phyloP scores from a whole-genome alignment of 1,284 basidiomycete genomes.

The Ganoderma boninense region DNA sequence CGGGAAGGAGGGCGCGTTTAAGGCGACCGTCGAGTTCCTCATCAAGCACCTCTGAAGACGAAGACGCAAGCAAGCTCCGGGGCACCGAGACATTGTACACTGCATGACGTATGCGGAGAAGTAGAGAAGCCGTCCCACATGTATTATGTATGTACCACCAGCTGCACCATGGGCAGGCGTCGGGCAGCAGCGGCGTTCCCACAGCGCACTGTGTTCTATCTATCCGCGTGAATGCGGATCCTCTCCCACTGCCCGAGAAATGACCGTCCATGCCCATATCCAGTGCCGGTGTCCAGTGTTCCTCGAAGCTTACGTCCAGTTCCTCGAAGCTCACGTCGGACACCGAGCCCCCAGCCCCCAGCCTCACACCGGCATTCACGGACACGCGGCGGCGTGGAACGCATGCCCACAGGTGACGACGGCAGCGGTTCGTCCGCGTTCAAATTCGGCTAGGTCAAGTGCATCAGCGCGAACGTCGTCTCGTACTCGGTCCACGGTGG shows the following conservation, averaged over 20 bases:
- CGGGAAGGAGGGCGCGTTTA: conserved; percentile 43
- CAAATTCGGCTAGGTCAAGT: neutral
- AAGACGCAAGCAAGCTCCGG: neutral
- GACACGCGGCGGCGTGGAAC: neutral
- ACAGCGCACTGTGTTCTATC: neutral
- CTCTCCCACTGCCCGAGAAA: neutral
- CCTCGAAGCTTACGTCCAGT: too few species aligned
- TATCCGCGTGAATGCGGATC: conserved; percentile 1
- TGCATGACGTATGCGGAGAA: conserved; percentile 4
- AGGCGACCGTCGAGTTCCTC: conserved; percentile 41
- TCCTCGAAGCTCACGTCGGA: too few species aligned
- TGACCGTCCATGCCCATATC: too few species aligned
- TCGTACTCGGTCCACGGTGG: conserved; percentile 5
- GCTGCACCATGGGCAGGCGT: neutral
- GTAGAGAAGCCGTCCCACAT: neutral
- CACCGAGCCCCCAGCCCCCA: neutral
- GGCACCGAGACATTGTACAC: neutral
- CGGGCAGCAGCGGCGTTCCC: neutral
- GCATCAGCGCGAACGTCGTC: conserved; percentile 3
- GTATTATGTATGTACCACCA: neutral
- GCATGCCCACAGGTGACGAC: neutral
- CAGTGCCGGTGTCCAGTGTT: too few species aligned
- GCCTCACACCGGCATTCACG: neutral
- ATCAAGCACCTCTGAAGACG: conserved; percentile 37
- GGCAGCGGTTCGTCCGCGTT: too few species aligned